Conservation (phyloP, 1,284 basidiomycete genomes). For the Moesziomyces aphidis region DNA sequence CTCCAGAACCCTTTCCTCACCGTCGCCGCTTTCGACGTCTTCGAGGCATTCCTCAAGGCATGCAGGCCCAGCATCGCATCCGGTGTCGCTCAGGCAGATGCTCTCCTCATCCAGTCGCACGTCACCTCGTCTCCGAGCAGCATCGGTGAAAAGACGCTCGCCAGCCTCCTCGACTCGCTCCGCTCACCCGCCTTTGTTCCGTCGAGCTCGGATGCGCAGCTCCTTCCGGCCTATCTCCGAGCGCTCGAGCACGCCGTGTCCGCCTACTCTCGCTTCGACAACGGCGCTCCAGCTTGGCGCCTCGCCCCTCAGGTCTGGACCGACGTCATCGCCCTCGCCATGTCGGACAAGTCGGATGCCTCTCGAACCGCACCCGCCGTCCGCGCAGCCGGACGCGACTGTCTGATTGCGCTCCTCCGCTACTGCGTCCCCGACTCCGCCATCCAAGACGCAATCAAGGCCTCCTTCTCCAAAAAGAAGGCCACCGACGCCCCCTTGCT, state of each 20-base stretch:
- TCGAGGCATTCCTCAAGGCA: slow-evolving; percentile 62
- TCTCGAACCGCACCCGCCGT: slow-evolving; percentile 55
- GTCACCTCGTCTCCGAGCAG: slow-evolving; percentile 33
- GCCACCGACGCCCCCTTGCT: slow-evolving; percentile 39
- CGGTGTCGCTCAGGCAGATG: slow-evolving; percentile 26
- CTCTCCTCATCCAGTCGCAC: slow-evolving; percentile 29
- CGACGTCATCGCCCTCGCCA: slow-evolving; percentile 46
- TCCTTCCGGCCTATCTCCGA: slow-evolving; percentile 62
- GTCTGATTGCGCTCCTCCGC: slow-evolving; percentile 56
- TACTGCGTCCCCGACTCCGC: slow-evolving; percentile 63
- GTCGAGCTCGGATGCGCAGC: slow-evolving; percentile 57
- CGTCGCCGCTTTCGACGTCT: slow-evolving; percentile 63
- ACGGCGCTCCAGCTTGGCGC: slow-evolving; percentile 49
- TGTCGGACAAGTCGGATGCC: slow-evolving; percentile 61
- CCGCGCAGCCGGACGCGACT: slow-evolving; percentile 54
- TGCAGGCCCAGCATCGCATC: slow-evolving; percentile 43
- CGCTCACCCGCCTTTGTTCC: slow-evolving; percentile 50
- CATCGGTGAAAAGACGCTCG: slow-evolving; percentile 35
- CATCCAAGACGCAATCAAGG: slow-evolving; percentile 45
- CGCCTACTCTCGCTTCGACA: slow-evolving; percentile 57
- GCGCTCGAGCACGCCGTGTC: slow-evolving; percentile 63
- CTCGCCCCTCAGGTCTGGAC: slow-evolving; percentile 54
- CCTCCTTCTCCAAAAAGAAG: slow-evolving; percentile 34
- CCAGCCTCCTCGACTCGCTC: slow-evolving; percentile 52
- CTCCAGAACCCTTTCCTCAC: slow-evolving; percentile 65